Conservation (phyloP, 768 basidiomycete genomes). For the Leccinum disarticulatum region DNA sequence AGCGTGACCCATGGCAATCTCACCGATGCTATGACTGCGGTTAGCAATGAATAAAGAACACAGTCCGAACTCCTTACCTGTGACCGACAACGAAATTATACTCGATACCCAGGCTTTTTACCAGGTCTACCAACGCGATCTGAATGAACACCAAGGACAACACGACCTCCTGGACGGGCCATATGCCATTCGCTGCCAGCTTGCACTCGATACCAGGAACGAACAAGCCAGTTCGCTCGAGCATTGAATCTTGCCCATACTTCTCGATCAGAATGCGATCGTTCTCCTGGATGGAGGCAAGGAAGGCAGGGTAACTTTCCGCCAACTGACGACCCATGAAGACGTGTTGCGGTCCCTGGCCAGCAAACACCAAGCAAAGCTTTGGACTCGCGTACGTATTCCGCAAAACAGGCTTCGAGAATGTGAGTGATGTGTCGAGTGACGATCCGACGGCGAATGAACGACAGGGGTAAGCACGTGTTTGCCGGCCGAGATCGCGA, state of each 20-base stretch:
- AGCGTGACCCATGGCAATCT: slow-evolving; percentile 39
- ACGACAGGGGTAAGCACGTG: slow-evolving; percentile 30
- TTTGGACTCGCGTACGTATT: slow-evolving; percentile 27
- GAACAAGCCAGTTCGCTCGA: slow-evolving; percentile 36
- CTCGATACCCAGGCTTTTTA: slow-evolving; percentile 31
- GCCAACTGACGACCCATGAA: slow-evolving; percentile 39
- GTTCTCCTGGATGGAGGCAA: slow-evolving; percentile 30
- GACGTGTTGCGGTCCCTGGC: slow-evolving; percentile 37
- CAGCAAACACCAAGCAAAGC: slow-evolving; percentile 36
- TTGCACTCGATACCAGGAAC: slow-evolving; percentile 25
- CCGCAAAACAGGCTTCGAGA: slow-evolving; percentile 30
- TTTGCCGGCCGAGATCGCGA: slow-evolving; percentile 30
- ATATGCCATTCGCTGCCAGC: slow-evolving; percentile 25
- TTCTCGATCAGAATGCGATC: slow-evolving; percentile 33
- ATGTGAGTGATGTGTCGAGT: slow-evolving; percentile 24
- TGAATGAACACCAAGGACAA: slow-evolving; percentile 35
- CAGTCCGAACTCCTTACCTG: slow-evolving; percentile 17
- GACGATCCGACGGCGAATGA: slow-evolving; percentile 25
- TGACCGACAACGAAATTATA: slow-evolving; percentile 37
- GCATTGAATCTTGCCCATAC: slow-evolving; percentile 29
- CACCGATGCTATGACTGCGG: slow-evolving; percentile 25
- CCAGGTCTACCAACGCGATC: slow-evolving; percentile 34
- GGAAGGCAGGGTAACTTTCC: slow-evolving; percentile 32
- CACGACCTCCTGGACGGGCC: slow-evolving; percentile 36
- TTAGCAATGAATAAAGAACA: slow-evolving; percentile 8